Base-by-base conservation (phyloP, 2,329 filamentous ascomycete species). In the Cladorrhinum sp. region DNA sequence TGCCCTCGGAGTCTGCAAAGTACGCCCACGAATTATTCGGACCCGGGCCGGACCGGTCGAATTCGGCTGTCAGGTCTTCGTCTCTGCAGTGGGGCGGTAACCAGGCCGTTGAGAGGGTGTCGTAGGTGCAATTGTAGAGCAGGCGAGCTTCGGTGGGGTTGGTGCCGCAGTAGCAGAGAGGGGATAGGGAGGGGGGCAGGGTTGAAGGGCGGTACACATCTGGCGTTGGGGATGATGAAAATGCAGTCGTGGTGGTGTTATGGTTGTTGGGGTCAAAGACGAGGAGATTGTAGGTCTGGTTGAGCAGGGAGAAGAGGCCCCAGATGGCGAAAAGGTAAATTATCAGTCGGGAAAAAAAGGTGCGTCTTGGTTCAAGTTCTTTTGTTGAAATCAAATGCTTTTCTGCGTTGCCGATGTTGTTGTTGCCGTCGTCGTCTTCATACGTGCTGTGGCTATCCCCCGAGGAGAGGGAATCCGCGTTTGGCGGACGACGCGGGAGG, bases 41-140 rank as follows among this genome's bases (percentile, higher is more conserved):
- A 36, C 33, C 33, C 5, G 69, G 68, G 0, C 73, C 73, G 2
- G 70, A 56, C 0, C 30, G 57, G 1, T 75, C 69, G 56, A 75
- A 76, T 56, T 73, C 68, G 2, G 64, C 65, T 0, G 70, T 73
- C 2, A 75, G 66, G 21, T 72, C 70, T 9, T 71, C 66, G 59
- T 75, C 73, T 12, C 67, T 68, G 58, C 74, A 76, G 23, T 72
- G 63, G 0, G 63, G 59, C 2, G 72, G 74, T 1, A 76, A 67
- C 74, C 73, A 76, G 12, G 73, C 68, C 3, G 72, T 66, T 0
- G 72, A 66, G 16, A 76, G 64, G 7, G 70, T 65, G 59, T 75
- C 75, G 64, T 72, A 77, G 24, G 66, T 66, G 66, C 74, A 76
- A 18, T 66, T 62, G 3, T 68, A 58, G 1, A 65, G 3, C 2